These are phyloP conservation scores for Tephrocybe sp. DNA, from an alignment of 768 basidiomycete species.

Conservation along the genomic window DNA sequence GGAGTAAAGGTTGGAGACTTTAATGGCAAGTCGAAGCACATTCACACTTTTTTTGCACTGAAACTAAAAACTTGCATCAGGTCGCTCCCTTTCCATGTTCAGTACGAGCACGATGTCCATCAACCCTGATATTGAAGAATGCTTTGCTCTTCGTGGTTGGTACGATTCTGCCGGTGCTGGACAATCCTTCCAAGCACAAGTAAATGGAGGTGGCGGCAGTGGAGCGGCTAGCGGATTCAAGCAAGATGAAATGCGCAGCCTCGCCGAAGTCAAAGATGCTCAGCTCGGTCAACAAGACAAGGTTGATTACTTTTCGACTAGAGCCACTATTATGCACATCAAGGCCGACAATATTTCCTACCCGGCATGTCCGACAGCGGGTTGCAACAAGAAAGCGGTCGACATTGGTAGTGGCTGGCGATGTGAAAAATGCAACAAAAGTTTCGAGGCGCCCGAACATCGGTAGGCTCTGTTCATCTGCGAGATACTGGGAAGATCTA, in stretches of 20 bases:
- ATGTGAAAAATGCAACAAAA: constrained; percentile 90
- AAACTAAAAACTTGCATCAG: constrained; percentile 35
- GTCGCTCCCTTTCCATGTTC: constrained; percentile 81
- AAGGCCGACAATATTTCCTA: constrained; percentile 81
- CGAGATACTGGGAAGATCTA: background rate
- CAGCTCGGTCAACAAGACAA: constrained; percentile 76
- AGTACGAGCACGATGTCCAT: constrained; percentile 78
- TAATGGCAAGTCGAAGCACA: constrained; percentile 48
- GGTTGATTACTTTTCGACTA: constrained; percentile 72
- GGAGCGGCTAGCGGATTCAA: constrained; percentile 48
- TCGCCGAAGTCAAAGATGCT: constrained; percentile 76
- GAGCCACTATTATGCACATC: constrained; percentile 87
- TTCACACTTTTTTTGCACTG: background rate
- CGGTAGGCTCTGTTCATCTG: constrained; percentile 47
- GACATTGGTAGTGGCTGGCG: constrained; percentile 71
- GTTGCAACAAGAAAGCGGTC: constrained; percentile 89
- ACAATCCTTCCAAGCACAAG: constrained; percentile 70
- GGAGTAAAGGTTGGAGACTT: constrained; percentile 92
- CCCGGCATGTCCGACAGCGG: constrained; percentile 78
- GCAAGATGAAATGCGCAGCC: constrained; percentile 67
- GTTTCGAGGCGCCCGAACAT: constrained; percentile 68
- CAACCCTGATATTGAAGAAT: constrained; percentile 91
- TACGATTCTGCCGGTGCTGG: constrained; percentile 70
- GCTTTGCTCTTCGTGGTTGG: constrained; percentile 88
- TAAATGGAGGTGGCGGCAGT: constrained; percentile 35